Evolutionary conservation across 352 stramenopile species (phyloP).

Genomic region (Phytopythium helicoides): DNA sequence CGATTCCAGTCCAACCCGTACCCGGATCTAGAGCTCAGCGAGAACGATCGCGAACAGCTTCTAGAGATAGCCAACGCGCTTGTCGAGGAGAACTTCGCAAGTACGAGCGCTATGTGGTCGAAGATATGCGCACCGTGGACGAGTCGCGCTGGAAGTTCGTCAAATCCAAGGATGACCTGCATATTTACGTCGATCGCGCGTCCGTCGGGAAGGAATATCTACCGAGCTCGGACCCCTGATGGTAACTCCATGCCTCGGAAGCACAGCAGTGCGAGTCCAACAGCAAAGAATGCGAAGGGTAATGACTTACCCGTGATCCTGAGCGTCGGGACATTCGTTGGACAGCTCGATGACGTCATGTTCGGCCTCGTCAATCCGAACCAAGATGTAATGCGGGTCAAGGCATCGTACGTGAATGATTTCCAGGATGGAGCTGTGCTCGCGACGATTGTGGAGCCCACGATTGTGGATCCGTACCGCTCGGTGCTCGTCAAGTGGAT

Average conservation of each 20-base stretch:
- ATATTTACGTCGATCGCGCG: slow-evolving; percentile 23
- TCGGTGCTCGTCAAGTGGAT: slow-evolving; percentile 35
- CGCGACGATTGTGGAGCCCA: too few species aligned
- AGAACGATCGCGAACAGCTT: slow-evolving; percentile 19
- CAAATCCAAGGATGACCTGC: slow-evolving; percentile 23
- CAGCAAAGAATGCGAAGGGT: slow-evolving; percentile 1
- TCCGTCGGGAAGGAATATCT: slow-evolving; percentile 2
- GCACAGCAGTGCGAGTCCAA: neutral
- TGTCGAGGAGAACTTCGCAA: slow-evolving; percentile 34
- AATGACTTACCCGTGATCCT: slow-evolving; percentile 9
- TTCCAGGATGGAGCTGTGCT: too few species aligned
- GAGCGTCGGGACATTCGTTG: too few species aligned
- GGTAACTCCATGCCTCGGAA: neutral
- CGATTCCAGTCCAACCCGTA: slow-evolving; percentile 24
- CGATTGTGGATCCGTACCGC: slow-evolving; percentile 48
- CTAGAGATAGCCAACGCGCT: slow-evolving; percentile 23
- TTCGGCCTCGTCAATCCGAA: too few species aligned
- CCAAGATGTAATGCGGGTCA: too few species aligned
- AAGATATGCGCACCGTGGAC: slow-evolving; percentile 28
- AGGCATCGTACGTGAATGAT: too few species aligned
- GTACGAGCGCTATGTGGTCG: slow-evolving; percentile 29
- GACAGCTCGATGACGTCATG: too few species aligned
- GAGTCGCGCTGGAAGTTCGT: slow-evolving; percentile 28
- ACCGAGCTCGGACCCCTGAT: neutral
- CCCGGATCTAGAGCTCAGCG: slow-evolving; percentile 19